These are phyloP conservation scores for Metschnikowia henanensis DNA, from an alignment of 805 yeast genomes.

Conservation along the genomic window DNA sequence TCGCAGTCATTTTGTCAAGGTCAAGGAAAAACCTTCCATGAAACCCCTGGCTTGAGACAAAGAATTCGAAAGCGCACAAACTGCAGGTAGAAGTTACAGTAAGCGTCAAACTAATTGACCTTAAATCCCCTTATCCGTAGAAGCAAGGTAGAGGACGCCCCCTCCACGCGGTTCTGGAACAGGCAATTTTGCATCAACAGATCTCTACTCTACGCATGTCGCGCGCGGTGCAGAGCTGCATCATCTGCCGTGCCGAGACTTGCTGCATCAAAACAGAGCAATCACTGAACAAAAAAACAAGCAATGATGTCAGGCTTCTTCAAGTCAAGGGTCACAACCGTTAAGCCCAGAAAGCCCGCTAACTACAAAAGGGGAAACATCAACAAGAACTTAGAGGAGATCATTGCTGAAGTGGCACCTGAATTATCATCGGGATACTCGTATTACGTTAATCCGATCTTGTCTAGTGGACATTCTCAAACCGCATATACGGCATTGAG, in stretches of 20 bases:
- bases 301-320: conserved; percentile 13
- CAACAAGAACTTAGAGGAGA: conserved; percentile 19
- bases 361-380: conserved; percentile 1
- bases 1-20: no score
- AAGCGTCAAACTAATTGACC: no score
- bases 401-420: conserved; percentile 40
- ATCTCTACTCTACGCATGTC: neutral
- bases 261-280: neutral
- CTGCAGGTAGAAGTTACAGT: no score
- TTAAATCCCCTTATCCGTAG: no score
- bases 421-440: conserved; percentile 36
- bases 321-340: conserved; percentile 14
- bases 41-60: no score
- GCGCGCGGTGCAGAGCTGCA: no score
- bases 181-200: neutral
- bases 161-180: no score
- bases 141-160: no score
- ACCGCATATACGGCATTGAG: conserved; percentile 48
- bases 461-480: conserved; percentile 50
- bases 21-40: no score
- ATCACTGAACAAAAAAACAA: neutral
- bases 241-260: conserved; percentile 1
- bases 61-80: no score
- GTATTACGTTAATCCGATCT: conserved; percentile 45
- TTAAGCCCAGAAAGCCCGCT: conserved; percentile 12